Evolutionary conservation across 2,329 filamentous ascomycete genomes (phyloP).

Genomic region (Ceratocystis smalleyi): DNA sequence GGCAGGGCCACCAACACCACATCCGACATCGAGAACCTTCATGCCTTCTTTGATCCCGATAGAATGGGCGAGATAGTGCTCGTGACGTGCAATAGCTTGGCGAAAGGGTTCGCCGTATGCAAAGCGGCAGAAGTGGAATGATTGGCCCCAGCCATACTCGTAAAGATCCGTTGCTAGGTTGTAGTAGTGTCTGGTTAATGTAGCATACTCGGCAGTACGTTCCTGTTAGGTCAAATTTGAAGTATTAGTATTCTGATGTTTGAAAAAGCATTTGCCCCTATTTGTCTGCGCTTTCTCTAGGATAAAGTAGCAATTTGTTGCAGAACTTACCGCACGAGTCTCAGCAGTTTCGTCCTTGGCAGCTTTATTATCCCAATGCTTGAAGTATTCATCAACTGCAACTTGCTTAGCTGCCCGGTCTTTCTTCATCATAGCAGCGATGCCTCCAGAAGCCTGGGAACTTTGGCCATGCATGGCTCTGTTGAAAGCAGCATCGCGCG

Average conservation of each 20-base stretch:
- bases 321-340: conserved; percentile 54
- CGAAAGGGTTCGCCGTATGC: conserved; percentile 71
- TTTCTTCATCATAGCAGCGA: conserved; percentile 75
- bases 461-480: conserved; percentile 69
- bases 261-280: neutral
- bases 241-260: neutral
- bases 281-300: neutral
- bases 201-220: conserved; percentile 77
- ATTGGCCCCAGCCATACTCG: conserved; percentile 92
- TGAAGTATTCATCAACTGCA: conserved; percentile 84
- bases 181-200: conserved; percentile 89
- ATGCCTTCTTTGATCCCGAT: conserved; percentile 76
- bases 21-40: conserved; percentile 89
- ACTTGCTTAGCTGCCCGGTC: conserved; percentile 58
- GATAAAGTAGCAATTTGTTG: neutral
- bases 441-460: conserved; percentile 52
- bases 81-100: conserved; percentile 86
- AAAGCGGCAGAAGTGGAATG: conserved; percentile 96
- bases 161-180: conserved; percentile 92
- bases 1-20: conserved; percentile 88
- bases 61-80: conserved; percentile 88
- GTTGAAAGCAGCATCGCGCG: conserved; percentile 80
- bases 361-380: conserved; percentile 83
- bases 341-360: conserved; percentile 68
- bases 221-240: conserved; percentile 32